A percentile compares a stretch with the other conserved stretches of the same genome.
These are phyloP conservation scores for Aspergillus carbonarius DNA, from an alignment of 2,329 filamentous ascomycete genomes.

Conservation along the genomic window DNA sequence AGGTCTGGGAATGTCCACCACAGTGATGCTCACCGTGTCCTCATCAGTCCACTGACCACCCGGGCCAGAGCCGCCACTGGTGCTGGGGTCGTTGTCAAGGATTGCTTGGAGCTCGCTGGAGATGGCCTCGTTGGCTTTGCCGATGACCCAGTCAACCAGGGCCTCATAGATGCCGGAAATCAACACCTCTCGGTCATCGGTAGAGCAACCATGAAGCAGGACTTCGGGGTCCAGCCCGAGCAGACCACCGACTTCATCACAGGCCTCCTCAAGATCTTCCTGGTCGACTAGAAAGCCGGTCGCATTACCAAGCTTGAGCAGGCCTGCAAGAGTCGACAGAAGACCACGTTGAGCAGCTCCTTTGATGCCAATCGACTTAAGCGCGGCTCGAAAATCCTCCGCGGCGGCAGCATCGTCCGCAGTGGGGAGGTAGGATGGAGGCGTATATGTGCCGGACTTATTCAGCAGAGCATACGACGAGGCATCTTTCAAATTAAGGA, in stretches of 20 bases:
- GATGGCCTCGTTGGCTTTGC: slow-evolving; percentile 84
- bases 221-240: slow-evolving; percentile 85
- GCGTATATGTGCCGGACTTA: slow-evolving; percentile 79
- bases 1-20: slow-evolving; percentile 81
- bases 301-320: slow-evolving; percentile 90
- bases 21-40: slow-evolving; percentile 82
- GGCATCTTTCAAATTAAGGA: slow-evolving; percentile 74
- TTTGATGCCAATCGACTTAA: slow-evolving; percentile 93
- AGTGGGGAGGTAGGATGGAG: slow-evolving; percentile 84
- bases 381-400: slow-evolving; percentile 82
- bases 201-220: slow-evolving; percentile 73
- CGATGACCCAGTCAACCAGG: slow-evolving; percentile 90
- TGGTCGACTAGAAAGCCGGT: slow-evolving; percentile 80
- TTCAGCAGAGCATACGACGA: slow-evolving; percentile 76
- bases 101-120: slow-evolving; percentile 68
- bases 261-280: slow-evolving; percentile 79
- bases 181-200: slow-evolving; percentile 77
- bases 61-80: slow-evolving; percentile 55
- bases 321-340: slow-evolving; percentile 78
- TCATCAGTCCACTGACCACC: slow-evolving; percentile 67
- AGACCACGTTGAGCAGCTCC: slow-evolving; percentile 77
- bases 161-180: slow-evolving; percentile 90
- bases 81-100: slow-evolving; percentile 64
- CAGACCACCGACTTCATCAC: slow-evolving; percentile 84
- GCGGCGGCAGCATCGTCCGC: slow-evolving; percentile 90